Base-by-base conservation (phyloP, 306 rosid genomes). In the Glycine soja region DNA sequence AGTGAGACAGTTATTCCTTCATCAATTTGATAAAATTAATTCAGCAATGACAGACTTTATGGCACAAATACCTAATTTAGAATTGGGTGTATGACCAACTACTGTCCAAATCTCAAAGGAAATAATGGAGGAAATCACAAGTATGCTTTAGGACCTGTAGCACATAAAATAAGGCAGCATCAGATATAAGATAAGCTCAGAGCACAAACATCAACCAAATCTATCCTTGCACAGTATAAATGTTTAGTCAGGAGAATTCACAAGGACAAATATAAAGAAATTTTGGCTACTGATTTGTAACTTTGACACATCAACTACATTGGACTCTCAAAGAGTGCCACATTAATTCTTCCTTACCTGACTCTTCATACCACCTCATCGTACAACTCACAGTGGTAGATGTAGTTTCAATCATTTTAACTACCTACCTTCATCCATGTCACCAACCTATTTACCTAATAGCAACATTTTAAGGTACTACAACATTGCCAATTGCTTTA, bases 11-110 rank as follows among this genome's bases (percentile, higher is more conserved):
- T 74, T 72, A 52, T 65, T 77, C 30, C 61, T 56, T 66, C 51
- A 42, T 40, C 77, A 10, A 57, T 50, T 32, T 43, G 46, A 69
- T 63, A 40, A 51, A 76, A 46, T 14, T 1, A 67, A 45, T 85
- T 75, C 77, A 24, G 61, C 61, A 58, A 74, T 46, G 15, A 38
- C n/a, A 59, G 52, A 62, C 61, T 72, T 67, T 54, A 24, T 36
- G 30, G 12, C 51, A 83, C 43, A 62, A n/a, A 72, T 15, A 53
- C 65, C 79, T 82, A 34, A 53, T 30, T 72, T 73, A 43, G 19
- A 56, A 13, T 36, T 10, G 50, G 47, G 12, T 52, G 63, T 34
- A 56, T 54, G 70, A 56, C 36, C 56, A 69, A 43, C 51, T 15
- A 34, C 8, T 56, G 19, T 56, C 42, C 52, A 67, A 67, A 81